A percentile compares a stretch with the other conserved stretches of the same genome.
Evolutionary conservation across 202 grass and related monocot genomes (phyloP).

Genomic region (Tripidium arundinaceum): DNA sequence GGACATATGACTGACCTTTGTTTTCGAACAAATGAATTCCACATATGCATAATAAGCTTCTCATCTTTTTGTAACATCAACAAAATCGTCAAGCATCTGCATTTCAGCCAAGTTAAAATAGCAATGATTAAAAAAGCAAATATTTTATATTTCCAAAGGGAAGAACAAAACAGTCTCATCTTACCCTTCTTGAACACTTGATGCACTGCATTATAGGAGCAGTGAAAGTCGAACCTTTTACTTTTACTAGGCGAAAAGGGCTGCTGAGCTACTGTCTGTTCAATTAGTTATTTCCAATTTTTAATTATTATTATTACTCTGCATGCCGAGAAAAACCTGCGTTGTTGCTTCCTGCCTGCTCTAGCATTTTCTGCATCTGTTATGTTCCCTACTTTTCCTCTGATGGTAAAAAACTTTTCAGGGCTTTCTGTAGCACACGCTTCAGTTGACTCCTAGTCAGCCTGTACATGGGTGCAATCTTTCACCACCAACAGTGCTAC

Average conservation of each 20-base stretch:
- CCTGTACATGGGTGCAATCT: conserved; percentile 2
- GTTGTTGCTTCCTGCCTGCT: not conserved
- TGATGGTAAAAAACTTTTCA: conserved; percentile 15
- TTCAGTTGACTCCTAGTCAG: conserved; percentile 45
- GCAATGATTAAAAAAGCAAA: conserved; percentile 8
- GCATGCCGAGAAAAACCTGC: not conserved
- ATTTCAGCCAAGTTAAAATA: conserved; percentile 2
- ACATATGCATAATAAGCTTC: conserved; percentile 97
- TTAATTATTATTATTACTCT: not conserved
- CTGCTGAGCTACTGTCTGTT: not conserved
- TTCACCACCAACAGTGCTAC: conserved; percentile 5
- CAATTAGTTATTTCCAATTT: not conserved
- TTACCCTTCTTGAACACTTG: conserved; percentile 21
- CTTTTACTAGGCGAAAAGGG: too few species aligned
- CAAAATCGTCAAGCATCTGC: conserved; percentile 99
- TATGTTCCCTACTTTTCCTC: not conserved
- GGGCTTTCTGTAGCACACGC: conserved; percentile 40
- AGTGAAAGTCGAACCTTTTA: not conserved
- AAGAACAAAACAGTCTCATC: conserved; percentile 22
- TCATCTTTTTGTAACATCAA: conserved; percentile 94
- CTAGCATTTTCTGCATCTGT: not conserved
- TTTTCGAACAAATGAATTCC: conserved; percentile 98
- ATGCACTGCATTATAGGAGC: not conserved
- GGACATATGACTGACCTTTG: conserved; percentile 66
- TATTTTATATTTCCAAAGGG: conserved; percentile 1